These are phyloP conservation scores for Picea abies DNA, from an alignment of 83 land plant genomes.

Conservation along the genomic window DNA sequence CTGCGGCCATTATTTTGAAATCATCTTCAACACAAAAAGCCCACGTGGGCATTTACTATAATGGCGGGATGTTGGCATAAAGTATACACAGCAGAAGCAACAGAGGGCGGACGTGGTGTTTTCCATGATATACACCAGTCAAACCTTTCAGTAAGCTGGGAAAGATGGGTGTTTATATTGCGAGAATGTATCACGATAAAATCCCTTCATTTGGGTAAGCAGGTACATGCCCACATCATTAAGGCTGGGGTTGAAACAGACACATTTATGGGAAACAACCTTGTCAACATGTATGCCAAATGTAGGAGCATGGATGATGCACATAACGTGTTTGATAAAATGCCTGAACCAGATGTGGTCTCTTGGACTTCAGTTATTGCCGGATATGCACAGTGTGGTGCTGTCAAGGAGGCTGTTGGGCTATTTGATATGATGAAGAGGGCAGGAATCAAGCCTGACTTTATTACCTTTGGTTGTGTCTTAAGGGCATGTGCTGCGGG, in stretches of 20 bases:
- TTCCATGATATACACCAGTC: too few relatives aligned
- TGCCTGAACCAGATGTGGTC: conserved; percentile 50
- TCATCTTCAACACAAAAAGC: too few relatives aligned
- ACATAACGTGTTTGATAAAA: conserved; percentile 49
- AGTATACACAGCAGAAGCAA: too few relatives aligned
- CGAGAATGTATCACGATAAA: too few relatives aligned
- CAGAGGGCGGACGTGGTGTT: too few relatives aligned
- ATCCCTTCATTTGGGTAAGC: too few relatives aligned
- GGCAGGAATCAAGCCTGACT: conserved; percentile 30
- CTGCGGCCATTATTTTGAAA: too few relatives aligned
- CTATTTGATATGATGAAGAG: conserved; percentile 30
- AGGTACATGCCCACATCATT: conserved; percentile 3
- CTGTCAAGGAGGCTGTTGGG: conserved; percentile 21
- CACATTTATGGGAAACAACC: conserved; percentile 29
- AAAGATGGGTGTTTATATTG: too few relatives aligned
- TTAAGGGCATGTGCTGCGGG: too few relatives aligned
- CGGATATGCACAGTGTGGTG: conserved; percentile 37
- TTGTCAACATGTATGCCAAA: conserved; percentile 33
- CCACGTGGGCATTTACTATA: too few relatives aligned
- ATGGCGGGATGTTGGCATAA: too few relatives aligned
- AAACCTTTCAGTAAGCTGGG: too few relatives aligned
- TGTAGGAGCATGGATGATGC: conserved; percentile 25
- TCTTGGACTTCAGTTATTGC: conserved; percentile 59
- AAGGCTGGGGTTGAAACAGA: conserved; percentile 27
- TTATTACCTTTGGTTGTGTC: conserved; percentile 30